These are phyloP conservation scores for Eucalyptus sp. DNA, from an alignment of 345 rosid species.

Conservation along the genomic window DNA sequence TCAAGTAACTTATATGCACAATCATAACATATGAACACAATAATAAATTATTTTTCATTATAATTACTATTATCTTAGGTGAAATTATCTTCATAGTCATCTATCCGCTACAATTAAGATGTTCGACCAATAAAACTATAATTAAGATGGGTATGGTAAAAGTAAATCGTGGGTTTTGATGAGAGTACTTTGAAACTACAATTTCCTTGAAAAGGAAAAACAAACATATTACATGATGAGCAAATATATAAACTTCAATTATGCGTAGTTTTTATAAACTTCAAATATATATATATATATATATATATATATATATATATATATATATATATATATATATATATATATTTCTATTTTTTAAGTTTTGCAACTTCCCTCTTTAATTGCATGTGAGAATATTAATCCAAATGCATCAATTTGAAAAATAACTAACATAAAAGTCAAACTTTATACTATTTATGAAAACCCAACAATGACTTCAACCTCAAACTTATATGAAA, in stretches of 20 bases:
- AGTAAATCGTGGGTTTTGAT: neutral
- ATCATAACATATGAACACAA: neutral
- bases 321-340: too few relatives aligned
- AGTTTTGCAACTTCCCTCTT: neutral
- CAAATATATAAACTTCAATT: neutral
- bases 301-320: too few relatives aligned
- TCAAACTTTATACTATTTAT: neutral
- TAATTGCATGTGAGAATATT: neutral
- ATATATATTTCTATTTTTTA: too few relatives aligned
- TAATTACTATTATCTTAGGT: neutral
- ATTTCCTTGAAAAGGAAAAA: neutral
- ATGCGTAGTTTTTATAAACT: neutral
- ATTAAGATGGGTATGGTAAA: neutral
- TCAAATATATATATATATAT: too few relatives aligned
- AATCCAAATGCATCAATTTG: neutral
- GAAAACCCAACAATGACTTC: neutral
- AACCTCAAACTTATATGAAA: neutral
- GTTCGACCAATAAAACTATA: neutral
- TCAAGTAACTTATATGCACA: neutral
- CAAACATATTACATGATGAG: neutral
- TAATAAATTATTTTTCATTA: neutral
- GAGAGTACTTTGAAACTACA: neutral
- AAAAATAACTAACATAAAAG: neutral
- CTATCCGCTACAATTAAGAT: neutral
- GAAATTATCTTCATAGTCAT: neutral